phyloP scores from a whole-genome alignment of 495 filamentous ascomycete genomes.

The Talaromyces wortmannii region DNA sequence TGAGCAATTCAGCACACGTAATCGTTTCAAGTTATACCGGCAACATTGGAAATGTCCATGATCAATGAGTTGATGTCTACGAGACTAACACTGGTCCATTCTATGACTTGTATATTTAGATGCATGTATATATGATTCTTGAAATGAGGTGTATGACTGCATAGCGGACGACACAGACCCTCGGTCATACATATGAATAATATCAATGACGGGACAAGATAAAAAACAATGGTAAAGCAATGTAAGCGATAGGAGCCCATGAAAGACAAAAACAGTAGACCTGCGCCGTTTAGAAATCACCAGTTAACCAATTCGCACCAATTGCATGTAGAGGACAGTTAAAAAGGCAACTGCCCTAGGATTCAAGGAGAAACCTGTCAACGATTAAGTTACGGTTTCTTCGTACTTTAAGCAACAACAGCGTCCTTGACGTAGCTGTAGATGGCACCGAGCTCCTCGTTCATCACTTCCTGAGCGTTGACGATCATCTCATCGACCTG shows the following conservation, averaged over 20 bases:
- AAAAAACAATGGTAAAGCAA: background rate
- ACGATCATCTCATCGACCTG: slow-evolving; percentile 23
- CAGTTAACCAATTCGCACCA: background rate
- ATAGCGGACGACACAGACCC: background rate
- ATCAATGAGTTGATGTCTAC: too few species aligned
- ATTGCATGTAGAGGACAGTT: background rate
- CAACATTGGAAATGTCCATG: too few species aligned
- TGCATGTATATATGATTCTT: background rate
- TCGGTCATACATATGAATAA: background rate
- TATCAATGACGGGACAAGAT: background rate
- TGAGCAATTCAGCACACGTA: too few species aligned
- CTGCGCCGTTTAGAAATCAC: background rate
- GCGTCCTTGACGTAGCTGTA: slow-evolving; percentile 42
- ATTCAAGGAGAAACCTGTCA: background rate
- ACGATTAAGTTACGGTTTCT: background rate
- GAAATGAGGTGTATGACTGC: background rate
- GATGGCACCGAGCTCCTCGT: slow-evolving; percentile 34
- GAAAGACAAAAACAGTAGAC: background rate
- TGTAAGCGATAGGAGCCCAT: background rate
- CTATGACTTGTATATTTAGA: background rate
- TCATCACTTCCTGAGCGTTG: slow-evolving; percentile 29
- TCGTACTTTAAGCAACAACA: slow-evolving; percentile 23
- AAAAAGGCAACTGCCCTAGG: background rate
- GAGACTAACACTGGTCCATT: background rate
- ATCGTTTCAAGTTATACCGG: too few species aligned